These are phyloP conservation scores for Sclerotinia trifoliorum DNA, from an alignment of 2,329 filamentous ascomycete genomes.

Conservation along the genomic window DNA sequence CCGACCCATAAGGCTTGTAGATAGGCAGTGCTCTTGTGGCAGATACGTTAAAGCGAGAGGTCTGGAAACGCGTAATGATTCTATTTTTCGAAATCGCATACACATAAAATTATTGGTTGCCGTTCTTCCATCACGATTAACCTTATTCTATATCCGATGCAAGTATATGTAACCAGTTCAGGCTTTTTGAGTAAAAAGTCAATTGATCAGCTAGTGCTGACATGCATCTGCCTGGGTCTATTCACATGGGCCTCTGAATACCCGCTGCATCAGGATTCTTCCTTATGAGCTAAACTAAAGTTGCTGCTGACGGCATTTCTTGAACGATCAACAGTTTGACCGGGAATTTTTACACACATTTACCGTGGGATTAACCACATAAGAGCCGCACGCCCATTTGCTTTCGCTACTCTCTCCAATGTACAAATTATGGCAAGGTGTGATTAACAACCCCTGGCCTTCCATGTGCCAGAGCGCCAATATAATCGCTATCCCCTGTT, in stretches of 20 bases:
- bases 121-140: too few relatives aligned
- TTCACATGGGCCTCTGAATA: not conserved
- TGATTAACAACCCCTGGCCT: not conserved
- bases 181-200: not conserved
- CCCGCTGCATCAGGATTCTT: not conserved
- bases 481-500: not conserved
- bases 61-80: not conserved
- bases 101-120: not conserved
- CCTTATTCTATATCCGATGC: not conserved
- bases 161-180: not conserved
- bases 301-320: not conserved
- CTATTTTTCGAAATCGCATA: not conserved
- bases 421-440: not conserved
- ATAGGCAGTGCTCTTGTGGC: too few relatives aligned
- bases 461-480: slow-evolving; percentile 8
- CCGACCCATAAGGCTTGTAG: not conserved
- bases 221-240: not conserved
- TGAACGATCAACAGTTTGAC: not conserved
- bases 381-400: not conserved
- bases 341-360: not conserved
- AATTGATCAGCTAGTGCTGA: slow-evolving; percentile 15
- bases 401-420: not conserved
- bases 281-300: not conserved
- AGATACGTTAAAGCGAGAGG: too few relatives aligned
- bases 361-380: not conserved